Evolutionary conservation across 2,329 filamentous ascomycete genomes (phyloP).

Genomic region (Parasarocladium wereldwijsianum): DNA sequence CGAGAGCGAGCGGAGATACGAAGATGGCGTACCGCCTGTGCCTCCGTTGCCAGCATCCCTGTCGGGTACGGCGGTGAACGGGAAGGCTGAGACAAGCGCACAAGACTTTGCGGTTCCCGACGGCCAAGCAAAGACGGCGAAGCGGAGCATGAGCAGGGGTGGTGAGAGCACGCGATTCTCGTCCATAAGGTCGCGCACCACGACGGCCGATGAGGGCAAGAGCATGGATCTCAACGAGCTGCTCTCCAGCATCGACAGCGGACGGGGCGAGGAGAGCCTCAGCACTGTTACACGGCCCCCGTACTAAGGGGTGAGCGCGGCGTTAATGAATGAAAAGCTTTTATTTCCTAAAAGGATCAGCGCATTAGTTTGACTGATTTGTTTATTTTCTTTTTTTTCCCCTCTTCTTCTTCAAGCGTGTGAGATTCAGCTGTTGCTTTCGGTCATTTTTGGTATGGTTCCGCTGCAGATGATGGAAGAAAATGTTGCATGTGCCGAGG

Average conservation of each 20-base stretch:
- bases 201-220: slow-evolving; percentile 14
- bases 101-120: slow-evolving; percentile 20
- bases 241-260: slow-evolving; percentile 34
- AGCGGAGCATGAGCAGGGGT: slow-evolving; percentile 26
- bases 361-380: too few species aligned
- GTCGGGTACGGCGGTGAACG: slow-evolving; percentile 14
- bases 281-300: slow-evolving; percentile 33
- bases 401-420: too few species aligned
- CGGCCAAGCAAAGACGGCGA: slow-evolving; percentile 17
- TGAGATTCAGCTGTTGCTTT: too few species aligned
- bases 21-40: slow-evolving; percentile 35
- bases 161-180: slow-evolving; percentile 21
- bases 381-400: too few species aligned
- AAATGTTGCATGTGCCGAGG: too few species aligned
- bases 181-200: slow-evolving; percentile 16
- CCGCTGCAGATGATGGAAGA: too few species aligned
- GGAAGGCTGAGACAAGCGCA: slow-evolving; percentile 13
- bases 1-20: too few species aligned
- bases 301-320: slow-evolving; percentile 20
- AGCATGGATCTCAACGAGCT: slow-evolving; percentile 33
- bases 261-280: slow-evolving; percentile 27
- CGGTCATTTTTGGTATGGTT: too few species aligned
- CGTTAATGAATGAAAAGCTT: not conserved
- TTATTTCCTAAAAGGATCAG: too few species aligned
- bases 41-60: slow-evolving; percentile 33